Base-by-base conservation (phyloP, 352 stramenopile species). In the Lagenidium sp. region DNA sequence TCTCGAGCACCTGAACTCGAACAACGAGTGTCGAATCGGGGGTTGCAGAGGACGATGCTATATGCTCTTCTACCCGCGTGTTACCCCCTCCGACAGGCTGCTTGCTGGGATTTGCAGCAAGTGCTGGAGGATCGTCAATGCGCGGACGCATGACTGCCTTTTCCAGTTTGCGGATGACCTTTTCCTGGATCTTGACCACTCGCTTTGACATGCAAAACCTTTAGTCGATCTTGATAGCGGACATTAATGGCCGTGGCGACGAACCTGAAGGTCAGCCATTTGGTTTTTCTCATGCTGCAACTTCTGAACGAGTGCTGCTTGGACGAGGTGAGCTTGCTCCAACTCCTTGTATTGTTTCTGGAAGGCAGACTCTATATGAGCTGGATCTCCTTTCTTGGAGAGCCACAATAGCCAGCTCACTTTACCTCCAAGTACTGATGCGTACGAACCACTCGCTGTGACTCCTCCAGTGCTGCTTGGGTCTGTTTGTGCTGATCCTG, bases 81-180 rank as follows among this genome's bases (percentile, higher is more conserved):
- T n/a, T n/a, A n/a, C n/a, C n/a, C n/a, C n/a, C n/a, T n/a, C n/a
- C n/a, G n/a, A 32, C 28, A 32, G 28, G 28, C 28, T 47, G 7
- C 15, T 29, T 15, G 6, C 23, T 15, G 4, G 11, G 19, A 25
- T 15, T 21, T 31, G 8, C 26, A 38, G 28, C 29, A 15, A n/a
- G 23, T 13, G 42, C 39, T 2, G 11, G 22, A 24, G 40, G 34
- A 30, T 40, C 29, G 7, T 25, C 11, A 5, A n/a, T 18, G 19
- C 22, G 21, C 13, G 19, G 39, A 15, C 13, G 37, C 22, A 60
- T 52, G 23, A 90, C 69, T 2, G 81, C 51, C 28, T 73, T 64
- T 48, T 93, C 78, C 20, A 93, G 78, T 53, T 86, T 79, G 15
- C 48, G 57, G 24, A 90, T 87, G n/a, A 93, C 80, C 22, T 68